A percentile compares a stretch with the other conserved stretches of the same genome.
Evolutionary conservation across 441 rosid genomes (phyloP).

Genomic region (Populus hybrid): DNA sequence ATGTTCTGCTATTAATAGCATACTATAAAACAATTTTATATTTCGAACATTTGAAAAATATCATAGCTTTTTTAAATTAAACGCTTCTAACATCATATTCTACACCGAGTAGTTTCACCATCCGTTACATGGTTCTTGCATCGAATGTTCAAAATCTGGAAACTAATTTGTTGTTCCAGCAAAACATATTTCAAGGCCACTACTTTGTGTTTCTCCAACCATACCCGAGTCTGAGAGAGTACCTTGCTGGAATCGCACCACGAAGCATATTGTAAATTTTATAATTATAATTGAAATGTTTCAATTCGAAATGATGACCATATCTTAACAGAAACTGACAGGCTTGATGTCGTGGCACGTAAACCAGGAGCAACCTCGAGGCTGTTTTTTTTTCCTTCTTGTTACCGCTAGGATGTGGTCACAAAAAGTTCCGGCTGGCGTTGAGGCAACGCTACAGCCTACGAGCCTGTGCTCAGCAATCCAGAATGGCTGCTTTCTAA

Average conservation of each 20-base stretch:
- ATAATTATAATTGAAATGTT: not conserved
- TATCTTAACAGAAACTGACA: not conserved
- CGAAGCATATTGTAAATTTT: not conserved
- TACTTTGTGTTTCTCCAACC: not conserved
- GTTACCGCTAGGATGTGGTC: not conserved
- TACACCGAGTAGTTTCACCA: too few species aligned
- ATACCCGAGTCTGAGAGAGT: not conserved
- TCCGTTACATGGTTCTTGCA: too few species aligned
- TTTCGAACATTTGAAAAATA: too few species aligned
- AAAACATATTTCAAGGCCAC: too few species aligned
- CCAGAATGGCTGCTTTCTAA: slow-evolving; percentile 5
- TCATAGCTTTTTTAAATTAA: too few species aligned
- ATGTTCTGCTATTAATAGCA: too few species aligned
- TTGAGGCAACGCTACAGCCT: not conserved
- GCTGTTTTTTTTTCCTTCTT: not conserved
- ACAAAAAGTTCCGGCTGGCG: not conserved
- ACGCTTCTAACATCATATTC: too few species aligned
- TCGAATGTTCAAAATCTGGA: too few species aligned
- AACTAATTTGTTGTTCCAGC: too few species aligned
- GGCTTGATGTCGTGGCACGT: not conserved
- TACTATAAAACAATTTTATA: too few species aligned
- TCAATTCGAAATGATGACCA: not conserved
- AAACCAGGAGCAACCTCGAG: not conserved
- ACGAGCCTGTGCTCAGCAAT: not conserved
- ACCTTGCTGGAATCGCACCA: not conserved